A percentile compares a stretch with the other conserved stretches of the same genome.
phyloP scores from a whole-genome alignment of 1,284 basidiomycete species.

The Ustilago loliicola region DNA sequence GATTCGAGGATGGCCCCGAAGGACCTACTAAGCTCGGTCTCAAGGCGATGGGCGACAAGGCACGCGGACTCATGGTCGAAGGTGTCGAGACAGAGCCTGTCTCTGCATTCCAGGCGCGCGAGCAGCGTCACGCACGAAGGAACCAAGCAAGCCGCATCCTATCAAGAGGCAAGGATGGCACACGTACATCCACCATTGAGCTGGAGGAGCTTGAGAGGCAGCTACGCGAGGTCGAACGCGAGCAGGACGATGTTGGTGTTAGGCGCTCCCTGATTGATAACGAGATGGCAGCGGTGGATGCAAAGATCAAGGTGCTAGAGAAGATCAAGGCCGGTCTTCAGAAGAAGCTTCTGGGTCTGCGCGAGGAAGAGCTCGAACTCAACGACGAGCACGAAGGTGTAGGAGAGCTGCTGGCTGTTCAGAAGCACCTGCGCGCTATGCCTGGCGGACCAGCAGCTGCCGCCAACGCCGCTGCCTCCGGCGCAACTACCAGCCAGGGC shows the following conservation, averaged over 20 bases:
- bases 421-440: constrained; percentile 65
- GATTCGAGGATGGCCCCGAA: constrained; percentile 48
- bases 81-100: constrained; percentile 37
- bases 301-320: constrained; percentile 78
- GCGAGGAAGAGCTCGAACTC: constrained; percentile 94
- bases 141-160: constrained; percentile 48
- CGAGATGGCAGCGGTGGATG: constrained; percentile 58
- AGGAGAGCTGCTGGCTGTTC: constrained; percentile 61
- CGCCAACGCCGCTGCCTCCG: constrained; percentile 46
- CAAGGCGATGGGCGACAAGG: constrained; percentile 62
- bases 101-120: constrained; percentile 49
- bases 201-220: constrained; percentile 67
- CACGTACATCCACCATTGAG: constrained; percentile 35
- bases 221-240: constrained; percentile 61
- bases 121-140: constrained; percentile 50
- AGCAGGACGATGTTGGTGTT: constrained; percentile 63
- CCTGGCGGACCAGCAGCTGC: constrained; percentile 65
- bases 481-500: constrained; percentile 38
- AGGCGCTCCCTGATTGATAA: constrained; percentile 52
- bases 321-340: constrained; percentile 84
- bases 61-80: constrained; percentile 62
- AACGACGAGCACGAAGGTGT: constrained; percentile 78
- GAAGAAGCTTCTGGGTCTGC: constrained; percentile 84
- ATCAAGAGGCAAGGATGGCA: constrained; percentile 50
- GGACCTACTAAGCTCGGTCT: constrained; percentile 59